A percentile compares a stretch with the other conserved stretches of the same genome.
These are phyloP conservation scores for Neofusicoccum sp. DNA, from an alignment of 2,329 filamentous ascomycete species.

Conservation along the genomic window DNA sequence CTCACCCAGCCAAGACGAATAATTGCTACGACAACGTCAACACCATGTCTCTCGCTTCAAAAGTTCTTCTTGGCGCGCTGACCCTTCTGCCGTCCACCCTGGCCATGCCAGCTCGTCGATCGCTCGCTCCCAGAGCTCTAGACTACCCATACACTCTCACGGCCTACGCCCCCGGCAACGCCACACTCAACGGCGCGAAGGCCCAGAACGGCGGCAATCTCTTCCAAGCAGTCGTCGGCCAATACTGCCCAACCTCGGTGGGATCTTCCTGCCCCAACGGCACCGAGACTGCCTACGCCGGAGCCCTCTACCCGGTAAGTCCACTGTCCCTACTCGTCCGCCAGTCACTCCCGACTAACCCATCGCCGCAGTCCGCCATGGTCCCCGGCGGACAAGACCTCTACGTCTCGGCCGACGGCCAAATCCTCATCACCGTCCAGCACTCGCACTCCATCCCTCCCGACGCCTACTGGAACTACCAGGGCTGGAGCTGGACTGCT, in stretches of 20 bases:
- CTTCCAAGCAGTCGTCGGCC: slow-evolving; percentile 16
- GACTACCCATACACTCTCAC: slow-evolving; percentile 20
- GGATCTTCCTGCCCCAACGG: slow-evolving; percentile 23
- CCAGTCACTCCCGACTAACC: neutral
- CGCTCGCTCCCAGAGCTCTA: no score
- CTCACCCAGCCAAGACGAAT: neutral
- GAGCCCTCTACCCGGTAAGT: slow-evolving; percentile 22
- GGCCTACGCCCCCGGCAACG: slow-evolving; percentile 20
- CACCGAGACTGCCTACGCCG: slow-evolving; percentile 21
- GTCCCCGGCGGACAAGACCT: slow-evolving; percentile 27
- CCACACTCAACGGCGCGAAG: slow-evolving; percentile 22
- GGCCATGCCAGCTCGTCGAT: neutral
- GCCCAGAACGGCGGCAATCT: slow-evolving; percentile 21
- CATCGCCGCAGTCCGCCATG: slow-evolving; percentile 9
- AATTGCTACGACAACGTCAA: no score
- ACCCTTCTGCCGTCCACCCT: neutral
- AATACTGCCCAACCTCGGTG: slow-evolving; percentile 21
- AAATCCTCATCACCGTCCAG: slow-evolving; percentile 23
- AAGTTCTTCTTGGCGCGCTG: neutral
- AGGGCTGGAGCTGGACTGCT: slow-evolving; percentile 24
- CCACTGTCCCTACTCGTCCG: neutral
- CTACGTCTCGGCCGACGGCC: slow-evolving; percentile 22
- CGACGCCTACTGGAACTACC: slow-evolving; percentile 21
- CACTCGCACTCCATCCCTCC: slow-evolving; percentile 24
- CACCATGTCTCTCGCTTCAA: neutral